Conservation (phyloP, 306 rosid genomes). For the Lotus japonicus region DNA sequence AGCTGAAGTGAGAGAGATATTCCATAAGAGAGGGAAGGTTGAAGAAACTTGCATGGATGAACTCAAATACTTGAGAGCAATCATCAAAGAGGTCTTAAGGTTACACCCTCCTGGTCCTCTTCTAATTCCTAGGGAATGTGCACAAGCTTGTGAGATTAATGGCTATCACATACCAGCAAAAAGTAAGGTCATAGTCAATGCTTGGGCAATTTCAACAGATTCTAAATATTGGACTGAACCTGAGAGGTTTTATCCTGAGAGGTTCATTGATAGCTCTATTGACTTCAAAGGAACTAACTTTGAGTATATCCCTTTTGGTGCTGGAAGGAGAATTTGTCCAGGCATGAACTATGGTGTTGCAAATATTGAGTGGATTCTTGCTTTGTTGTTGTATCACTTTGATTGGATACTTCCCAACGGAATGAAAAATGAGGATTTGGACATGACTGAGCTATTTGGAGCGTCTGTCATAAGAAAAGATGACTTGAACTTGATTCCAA, state of each 20-base stretch:
- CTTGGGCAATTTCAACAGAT: constrained; percentile 39
- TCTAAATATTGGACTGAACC: constrained; percentile 15
- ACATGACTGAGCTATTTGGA: constrained; percentile 25
- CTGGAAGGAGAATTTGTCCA: constrained; percentile 31
- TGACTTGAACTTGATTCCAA: constrained; percentile 4
- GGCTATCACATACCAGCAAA: constrained; percentile 29
- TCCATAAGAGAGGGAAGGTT: background rate
- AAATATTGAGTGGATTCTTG: constrained; percentile 14
- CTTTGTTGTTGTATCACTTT: constrained; percentile 18
- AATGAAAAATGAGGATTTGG: constrained; percentile 14
- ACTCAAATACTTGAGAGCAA: constrained; percentile 29
- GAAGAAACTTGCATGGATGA: constrained; percentile 10
- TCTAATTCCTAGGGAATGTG: constrained; percentile 23
- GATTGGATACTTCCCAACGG: constrained; percentile 26
- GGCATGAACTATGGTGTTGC: background rate
- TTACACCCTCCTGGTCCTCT: constrained; percentile 30
- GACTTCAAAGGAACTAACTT: constrained; percentile 11
- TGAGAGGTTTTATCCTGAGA: constrained; percentile 23
- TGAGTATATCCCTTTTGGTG: constrained; percentile 33
- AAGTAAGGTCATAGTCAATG: constrained; percentile 20
- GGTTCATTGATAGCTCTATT: constrained; percentile 2
- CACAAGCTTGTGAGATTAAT: constrained; percentile 16
- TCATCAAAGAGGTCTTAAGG: constrained; percentile 31
- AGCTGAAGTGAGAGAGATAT: constrained; percentile 15
- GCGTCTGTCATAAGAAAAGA: background rate